Evolutionary conservation across 768 basidiomycete genomes (phyloP), one percentile per base, ranked within the genome.

Genomic region (Leccinum subtestaceum): DNA sequence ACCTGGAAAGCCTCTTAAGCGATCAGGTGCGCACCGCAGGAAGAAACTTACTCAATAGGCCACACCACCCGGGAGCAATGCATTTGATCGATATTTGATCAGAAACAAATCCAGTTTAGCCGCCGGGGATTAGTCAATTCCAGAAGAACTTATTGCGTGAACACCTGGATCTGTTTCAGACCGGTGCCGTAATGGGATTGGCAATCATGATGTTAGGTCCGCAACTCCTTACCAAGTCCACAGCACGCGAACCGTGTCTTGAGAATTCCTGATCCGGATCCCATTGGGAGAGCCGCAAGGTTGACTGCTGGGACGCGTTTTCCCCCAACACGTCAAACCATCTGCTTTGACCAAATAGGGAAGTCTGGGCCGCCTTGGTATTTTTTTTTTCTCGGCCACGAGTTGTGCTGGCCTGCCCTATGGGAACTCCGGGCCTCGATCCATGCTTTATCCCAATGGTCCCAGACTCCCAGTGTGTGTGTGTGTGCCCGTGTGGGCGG

Each of bases 91-190:
- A 70, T 63, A 66, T 70, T 54, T 68, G 67, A 69, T 67, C 63
- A 72, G 60, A 56, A 63, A 59, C 61, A 64, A 66, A 65, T 69
- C 61, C 57, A 59, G 59, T 55, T 56, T 61, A 70, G 57, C 66
- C 64, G 72, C 69, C 68, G 70, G 67, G 54, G 58, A 67, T 72
- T 73, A 69, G 65, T 74, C 71, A 73, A 64, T 57, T 61, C 64
- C 58, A 60, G 56, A 59, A 64, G 48, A 31, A 45, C 31, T 25
- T 51, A 53, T 62, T 70, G 58, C 64, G 58, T 61, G 66, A 60
- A 56, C 54, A 53, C 58, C 53, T 56, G 56, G 59, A 61, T 62
- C 53, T 64, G 66, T 68, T 74, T 73, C 69, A 70, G 50, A 43
- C 56, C 43, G 53, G 52, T 73, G 64, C 64, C 73, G 72, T 74